These are phyloP conservation scores for Ustilago tritici DNA, from an alignment of 1,284 basidiomycete genomes.

Conservation along the genomic window DNA sequence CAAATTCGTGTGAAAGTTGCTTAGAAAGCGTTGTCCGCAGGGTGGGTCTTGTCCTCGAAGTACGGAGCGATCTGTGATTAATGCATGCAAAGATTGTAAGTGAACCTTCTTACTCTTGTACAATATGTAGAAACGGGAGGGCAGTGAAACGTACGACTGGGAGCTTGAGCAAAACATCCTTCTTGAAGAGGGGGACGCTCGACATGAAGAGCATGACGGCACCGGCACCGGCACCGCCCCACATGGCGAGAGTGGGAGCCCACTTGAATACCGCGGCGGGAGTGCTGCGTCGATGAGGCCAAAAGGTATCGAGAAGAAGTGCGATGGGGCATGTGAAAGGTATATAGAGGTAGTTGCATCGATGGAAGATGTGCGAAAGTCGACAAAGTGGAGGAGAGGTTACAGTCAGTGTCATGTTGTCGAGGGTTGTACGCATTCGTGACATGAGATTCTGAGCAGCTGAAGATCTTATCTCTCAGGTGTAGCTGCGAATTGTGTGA, in stretches of 20 bases:
- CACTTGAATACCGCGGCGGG: conserved; percentile 54
- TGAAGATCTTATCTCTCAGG: not conserved
- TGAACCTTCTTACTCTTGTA: no score
- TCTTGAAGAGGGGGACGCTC: conserved; percentile 62
- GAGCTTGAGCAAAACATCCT: conserved; percentile 61
- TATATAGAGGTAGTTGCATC: not conserved
- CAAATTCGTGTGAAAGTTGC: conserved; percentile 2
- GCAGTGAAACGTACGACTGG: conserved; percentile 37
- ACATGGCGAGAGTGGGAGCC: conserved; percentile 59
- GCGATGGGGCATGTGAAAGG: not conserved
- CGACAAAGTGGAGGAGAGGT: not conserved
- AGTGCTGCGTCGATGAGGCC: conserved; percentile 12
- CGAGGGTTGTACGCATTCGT: not conserved
- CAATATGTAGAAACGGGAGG: not conserved
- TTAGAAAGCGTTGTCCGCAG: conserved; percentile 55
- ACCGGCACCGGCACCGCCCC: conserved; percentile 60
- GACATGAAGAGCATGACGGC: conserved; percentile 63
- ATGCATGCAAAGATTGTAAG: not conserved
- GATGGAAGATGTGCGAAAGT: not conserved
- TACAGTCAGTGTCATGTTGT: not conserved
- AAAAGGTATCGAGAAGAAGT: not conserved
- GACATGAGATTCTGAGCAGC: not conserved
- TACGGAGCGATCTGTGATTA: conserved; percentile 40
- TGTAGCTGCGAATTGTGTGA: not conserved
- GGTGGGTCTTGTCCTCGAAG: conserved; percentile 56